Evolutionary conservation across 2,329 filamentous ascomycete genomes (phyloP), one percentile per base, ranked within the genome.

Genomic region (Sphaceloma murrayae): DNA sequence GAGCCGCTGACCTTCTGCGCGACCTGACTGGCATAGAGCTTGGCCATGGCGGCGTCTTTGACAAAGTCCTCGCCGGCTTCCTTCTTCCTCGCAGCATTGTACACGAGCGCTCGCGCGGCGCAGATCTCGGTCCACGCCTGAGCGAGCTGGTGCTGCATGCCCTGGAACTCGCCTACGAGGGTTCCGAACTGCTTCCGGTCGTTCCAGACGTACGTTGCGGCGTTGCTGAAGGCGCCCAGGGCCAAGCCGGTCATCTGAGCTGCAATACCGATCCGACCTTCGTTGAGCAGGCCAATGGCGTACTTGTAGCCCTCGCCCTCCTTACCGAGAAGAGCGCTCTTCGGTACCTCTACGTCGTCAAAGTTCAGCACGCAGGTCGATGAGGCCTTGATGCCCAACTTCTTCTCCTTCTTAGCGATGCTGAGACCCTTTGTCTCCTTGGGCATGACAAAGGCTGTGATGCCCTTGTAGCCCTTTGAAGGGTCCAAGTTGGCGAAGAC

Each of bases 371-470:
- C 89, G 66, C 91, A 98, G 22, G 91, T 98, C 68, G 85, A 93
- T 68, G 85, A 93, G 44, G 91, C 91, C 59, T 77, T 82, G 69
- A 98, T 98, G 48, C 91, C 91, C 38, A 98, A 80, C 73, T 98
- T 98, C 82, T 96, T 96, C 74, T 98, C 91, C 73, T 98, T 98
- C 77, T 98, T 98, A 30, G 91, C 87, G 58, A 98, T 93, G 49
- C 77, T 80, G 72, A 98, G 95, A 24, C 91, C 91, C 45, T 82
- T 80, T 39, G 78, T 84, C 57, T 73, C 81, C 72, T 94, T 95
- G 67, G 95, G 88, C 31, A 96, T 80, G 49, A 98, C 71, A 62
- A 98, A 98, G 43, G 91, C 91, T 2, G 87, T 88, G 65, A 98
- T 98, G 47, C 91, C 91, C 67, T 88, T 89, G 74, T 98, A 95